Percentiles rank a stretch among this genome's conserved stretches.
phyloP scores from a whole-genome alignment of 2,329 filamentous ascomycete species.

The Westerdykella sp. region DNA sequence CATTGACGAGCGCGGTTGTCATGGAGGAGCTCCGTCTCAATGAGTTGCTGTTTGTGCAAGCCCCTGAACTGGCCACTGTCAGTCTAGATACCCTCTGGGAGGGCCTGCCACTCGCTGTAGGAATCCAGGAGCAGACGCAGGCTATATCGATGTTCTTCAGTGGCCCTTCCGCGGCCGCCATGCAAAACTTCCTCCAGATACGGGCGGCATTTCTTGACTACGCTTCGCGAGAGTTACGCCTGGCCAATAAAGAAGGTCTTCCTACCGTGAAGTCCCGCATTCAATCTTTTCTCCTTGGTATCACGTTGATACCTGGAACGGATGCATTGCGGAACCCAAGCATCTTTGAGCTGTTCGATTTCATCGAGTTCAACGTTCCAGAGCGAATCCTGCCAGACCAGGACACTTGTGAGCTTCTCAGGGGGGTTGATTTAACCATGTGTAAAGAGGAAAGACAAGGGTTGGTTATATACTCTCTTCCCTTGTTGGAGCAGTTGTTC shows the following conservation, averaged over 20 bases:
- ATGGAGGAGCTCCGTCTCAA: constrained; percentile 73
- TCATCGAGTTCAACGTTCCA: constrained; percentile 61
- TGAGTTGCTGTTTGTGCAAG: constrained; percentile 72
- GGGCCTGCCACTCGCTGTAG: constrained; percentile 51
- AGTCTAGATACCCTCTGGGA: constrained; percentile 69
- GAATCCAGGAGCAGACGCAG: constrained; percentile 18
- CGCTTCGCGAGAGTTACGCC: constrained; percentile 74
- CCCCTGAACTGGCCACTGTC: constrained; percentile 66
- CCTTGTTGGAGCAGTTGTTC: constrained; percentile 68
- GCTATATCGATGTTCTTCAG: constrained; percentile 58
- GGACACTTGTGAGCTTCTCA: constrained; percentile 50
- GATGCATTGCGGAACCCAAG: constrained; percentile 63
- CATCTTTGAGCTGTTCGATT: constrained; percentile 91
- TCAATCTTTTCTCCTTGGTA: constrained; percentile 66
- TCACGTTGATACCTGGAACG: constrained; percentile 60
- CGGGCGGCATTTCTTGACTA: constrained; percentile 79
- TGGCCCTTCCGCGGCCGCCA: constrained; percentile 59
- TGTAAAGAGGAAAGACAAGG: constrained; percentile 56
- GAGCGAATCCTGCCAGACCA: constrained; percentile 45
- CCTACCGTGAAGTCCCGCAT: constrained; percentile 47
- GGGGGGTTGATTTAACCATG: constrained; percentile 59
- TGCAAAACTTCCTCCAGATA: constrained; percentile 71
- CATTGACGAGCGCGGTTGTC: constrained; percentile 67
- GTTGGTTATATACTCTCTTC: constrained; percentile 59
- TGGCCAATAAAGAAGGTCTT: constrained; percentile 63